Base-by-base conservation (phyloP, 257 asterid species). In the Gynochthodes officinalis region DNA sequence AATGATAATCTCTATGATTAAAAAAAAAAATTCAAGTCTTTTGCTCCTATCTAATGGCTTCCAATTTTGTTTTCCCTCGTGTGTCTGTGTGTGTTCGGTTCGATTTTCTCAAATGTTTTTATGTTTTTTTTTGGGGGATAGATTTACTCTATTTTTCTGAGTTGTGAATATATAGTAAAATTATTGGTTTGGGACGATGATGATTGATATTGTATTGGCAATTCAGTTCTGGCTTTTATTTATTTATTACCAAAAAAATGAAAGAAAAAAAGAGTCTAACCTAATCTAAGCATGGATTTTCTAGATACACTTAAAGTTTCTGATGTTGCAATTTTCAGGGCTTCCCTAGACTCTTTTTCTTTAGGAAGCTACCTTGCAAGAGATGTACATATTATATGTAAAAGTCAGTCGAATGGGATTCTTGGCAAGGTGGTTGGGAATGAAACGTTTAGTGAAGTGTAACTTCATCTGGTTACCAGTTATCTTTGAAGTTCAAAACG, bases 31-130 rank as follows among this genome's bases (percentile, higher is more conserved):
- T 7, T 21, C n/a, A 10, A 66, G 82, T 78, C 85, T 81, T 81
- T 81, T 80, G 86, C 86, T 76, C 84, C 82, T 79, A 78, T 78
- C 82, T 78, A 80, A 75, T 76, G 78, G 37, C 75, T 72, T 32
- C 61, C 39, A 9, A 4, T 48, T 15, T 21, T 33, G 25, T 10
- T 12, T 12, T 12, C 19, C 5, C 10, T 33, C 23, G n/a, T n/a
- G n/a, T n/a, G n/a, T n/a, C n/a, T n/a, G n/a, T n/a, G n/a, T n/a
- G n/a, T n/a, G n/a, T n/a, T n/a, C n/a, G n/a, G n/a, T n/a, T n/a
- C n/a, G n/a, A n/a, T n/a, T n/a, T n/a, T n/a, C n/a, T n/a, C n/a
- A n/a, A n/a, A n/a, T n/a, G n/a, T n/a, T n/a, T n/a, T n/a, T n/a
- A n/a, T n/a, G n/a, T n/a, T n/a, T n/a, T n/a, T n/a, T n/a, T n/a